phyloP scores from a whole-genome alignment of 495 filamentous ascomycete genomes.

The Penicillium crystallinum region DNA sequence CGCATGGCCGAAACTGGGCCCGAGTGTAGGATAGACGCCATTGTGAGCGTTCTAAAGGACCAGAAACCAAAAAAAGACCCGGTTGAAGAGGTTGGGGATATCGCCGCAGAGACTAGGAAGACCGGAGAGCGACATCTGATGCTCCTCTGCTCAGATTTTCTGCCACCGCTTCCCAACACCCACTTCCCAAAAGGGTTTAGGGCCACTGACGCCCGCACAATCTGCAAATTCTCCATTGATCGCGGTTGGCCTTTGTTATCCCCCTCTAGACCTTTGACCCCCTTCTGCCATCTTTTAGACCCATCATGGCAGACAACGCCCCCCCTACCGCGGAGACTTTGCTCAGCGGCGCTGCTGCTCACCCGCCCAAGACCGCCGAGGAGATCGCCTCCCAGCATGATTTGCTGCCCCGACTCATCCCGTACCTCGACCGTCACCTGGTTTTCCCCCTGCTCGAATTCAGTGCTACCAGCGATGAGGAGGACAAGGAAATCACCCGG shows the following conservation, averaged over 20 bases:
- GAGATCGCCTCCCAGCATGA: constrained; percentile 65
- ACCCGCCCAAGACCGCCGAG: constrained; percentile 43
- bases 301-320: constrained; percentile 63
- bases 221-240: constrained; percentile 31
- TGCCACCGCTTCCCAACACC: constrained; percentile 24
- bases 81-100: constrained; percentile 15
- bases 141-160: constrained; percentile 26
- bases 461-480: constrained; percentile 53
- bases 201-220: constrained; percentile 37
- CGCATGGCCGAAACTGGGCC: constrained; percentile 30
- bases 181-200: constrained; percentile 32
- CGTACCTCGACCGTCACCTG: constrained; percentile 90
- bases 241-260: constrained; percentile 17
- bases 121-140: constrained; percentile 21
- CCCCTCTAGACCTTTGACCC: constrained; percentile 12
- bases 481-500: constrained; percentile 64
- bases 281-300: constrained; percentile 10
- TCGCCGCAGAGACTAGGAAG: constrained; percentile 7
- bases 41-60: constrained; percentile 15
- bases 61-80: constrained; percentile 1
- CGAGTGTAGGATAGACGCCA: constrained; percentile 36
- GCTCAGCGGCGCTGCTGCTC: constrained; percentile 49
- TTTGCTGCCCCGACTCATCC: constrained; percentile 81
- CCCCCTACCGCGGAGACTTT: constrained; percentile 49
- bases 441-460: constrained; percentile 93